A percentile compares a stretch with the other conserved stretches of the same genome.
These are phyloP conservation scores for Trichosporon sp. DNA, from an alignment of 1,284 basidiomycete species.

Conservation along the genomic window DNA sequence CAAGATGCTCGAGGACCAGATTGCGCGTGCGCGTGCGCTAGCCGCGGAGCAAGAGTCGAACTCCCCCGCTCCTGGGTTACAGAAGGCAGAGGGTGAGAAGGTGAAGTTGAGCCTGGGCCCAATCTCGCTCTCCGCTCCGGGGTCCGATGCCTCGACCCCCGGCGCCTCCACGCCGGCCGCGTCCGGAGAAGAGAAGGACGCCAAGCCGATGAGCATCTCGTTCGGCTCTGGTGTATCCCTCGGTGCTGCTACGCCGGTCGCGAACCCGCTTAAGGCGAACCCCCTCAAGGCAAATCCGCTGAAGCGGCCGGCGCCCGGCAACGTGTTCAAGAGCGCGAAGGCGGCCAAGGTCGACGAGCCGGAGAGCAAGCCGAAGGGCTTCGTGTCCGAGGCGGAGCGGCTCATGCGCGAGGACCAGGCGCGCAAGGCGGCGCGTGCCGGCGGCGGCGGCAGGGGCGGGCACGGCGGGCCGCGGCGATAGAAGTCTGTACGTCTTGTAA, in stretches of 20 bases:
- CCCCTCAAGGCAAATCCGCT: conserved; percentile 40
- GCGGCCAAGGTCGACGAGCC: conserved; percentile 52
- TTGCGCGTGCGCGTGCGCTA: conserved; percentile 65
- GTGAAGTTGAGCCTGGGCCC: conserved; percentile 43
- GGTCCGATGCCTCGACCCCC: neutral
- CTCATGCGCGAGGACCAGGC: conserved; percentile 83
- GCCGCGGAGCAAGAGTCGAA: conserved; percentile 44
- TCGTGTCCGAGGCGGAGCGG: conserved; percentile 73
- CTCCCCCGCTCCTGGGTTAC: conserved; percentile 52
- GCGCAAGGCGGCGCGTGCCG: conserved; percentile 54
- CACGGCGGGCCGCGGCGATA: neutral
- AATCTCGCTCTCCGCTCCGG: conserved; percentile 24
- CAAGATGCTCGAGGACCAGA: conserved; percentile 85
- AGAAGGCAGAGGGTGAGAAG: conserved; percentile 60
- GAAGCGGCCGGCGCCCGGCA: conserved; percentile 53
- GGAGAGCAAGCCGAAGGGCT: conserved; percentile 50
- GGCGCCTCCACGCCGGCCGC: conserved; percentile 10
- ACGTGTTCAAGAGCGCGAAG: conserved; percentile 60
- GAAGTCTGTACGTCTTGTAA: too few species aligned
- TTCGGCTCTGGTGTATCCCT: conserved; percentile 10
- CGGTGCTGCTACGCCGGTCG: neutral
- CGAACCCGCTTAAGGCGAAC: conserved; percentile 21
- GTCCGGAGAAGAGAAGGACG: conserved; percentile 5
- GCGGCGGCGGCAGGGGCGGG: neutral
- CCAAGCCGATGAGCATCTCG: conserved; percentile 12